A percentile compares a stretch with the other conserved stretches of the same genome.
phyloP scores from a whole-genome alignment of 1,139 yeast genomes.

The Hemisphaericaspora lyxosophila region DNA sequence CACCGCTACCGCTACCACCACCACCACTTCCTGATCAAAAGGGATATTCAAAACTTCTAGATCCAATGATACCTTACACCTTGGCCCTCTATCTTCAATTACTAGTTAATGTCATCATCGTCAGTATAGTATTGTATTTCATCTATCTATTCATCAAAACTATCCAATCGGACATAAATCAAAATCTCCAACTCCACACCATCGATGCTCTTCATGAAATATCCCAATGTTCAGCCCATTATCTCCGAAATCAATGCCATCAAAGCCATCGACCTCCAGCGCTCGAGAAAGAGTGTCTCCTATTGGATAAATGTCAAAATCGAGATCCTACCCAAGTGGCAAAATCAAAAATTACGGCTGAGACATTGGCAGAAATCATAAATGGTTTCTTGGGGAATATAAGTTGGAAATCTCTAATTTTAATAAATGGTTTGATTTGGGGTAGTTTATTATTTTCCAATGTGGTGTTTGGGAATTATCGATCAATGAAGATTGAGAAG shows the following conservation, averaged over 20 bases:
- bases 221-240: conserved; percentile 68
- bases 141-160: conserved; percentile 57
- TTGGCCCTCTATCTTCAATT: conserved; percentile 73
- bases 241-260: conserved; percentile 66
- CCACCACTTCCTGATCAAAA: conserved; percentile 7
- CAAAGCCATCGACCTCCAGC: conserved; percentile 62
- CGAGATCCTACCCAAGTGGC: conserved; percentile 82
- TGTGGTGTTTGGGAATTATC: conserved; percentile 22
- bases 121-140: conserved; percentile 54
- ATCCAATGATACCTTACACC: conserved; percentile 50
- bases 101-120: conserved; percentile 58
- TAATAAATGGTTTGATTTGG: conserved; percentile 21
- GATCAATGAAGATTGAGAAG: conserved; percentile 7
- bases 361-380: conserved; percentile 76
- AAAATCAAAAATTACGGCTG: conserved; percentile 73
- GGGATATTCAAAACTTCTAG: conserved; percentile 12
- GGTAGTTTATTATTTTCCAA: conserved; percentile 24
- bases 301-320: conserved; percentile 85
- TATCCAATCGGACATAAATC: conserved; percentile 68
- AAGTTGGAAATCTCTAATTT: conserved; percentile 68
- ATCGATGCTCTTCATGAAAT: conserved; percentile 65
- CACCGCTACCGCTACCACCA: neutral
- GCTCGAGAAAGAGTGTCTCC: conserved; percentile 65
- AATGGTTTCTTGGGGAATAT: conserved; percentile 76
- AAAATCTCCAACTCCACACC: conserved; percentile 64